phyloP scores from a whole-genome alignment of 1,139 yeast genomes.

The Taphrina flavorubra region DNA sequence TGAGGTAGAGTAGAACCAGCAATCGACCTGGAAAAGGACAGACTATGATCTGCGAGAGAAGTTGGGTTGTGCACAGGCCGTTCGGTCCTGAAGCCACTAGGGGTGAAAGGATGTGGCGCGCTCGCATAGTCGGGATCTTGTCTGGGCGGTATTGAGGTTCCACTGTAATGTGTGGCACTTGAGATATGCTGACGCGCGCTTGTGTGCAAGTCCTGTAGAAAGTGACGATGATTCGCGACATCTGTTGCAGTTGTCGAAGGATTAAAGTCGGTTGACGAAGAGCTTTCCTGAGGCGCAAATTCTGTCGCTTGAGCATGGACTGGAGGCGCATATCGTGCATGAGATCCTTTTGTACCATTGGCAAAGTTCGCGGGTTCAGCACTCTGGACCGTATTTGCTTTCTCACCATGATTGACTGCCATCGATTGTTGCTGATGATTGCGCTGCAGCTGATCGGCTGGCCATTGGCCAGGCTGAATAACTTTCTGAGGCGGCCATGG shows the following conservation, averaged over 20 bases:
- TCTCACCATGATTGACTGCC: neutral
- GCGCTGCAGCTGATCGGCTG: neutral
- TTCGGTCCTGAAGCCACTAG: neutral
- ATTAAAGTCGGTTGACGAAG: neutral
- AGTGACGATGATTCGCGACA: neutral
- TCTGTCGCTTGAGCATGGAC: neutral
- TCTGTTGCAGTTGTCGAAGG: neutral
- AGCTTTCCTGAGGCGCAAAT: neutral
- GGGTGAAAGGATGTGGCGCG: neutral
- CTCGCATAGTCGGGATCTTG: neutral
- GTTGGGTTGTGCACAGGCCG: conserved; percentile 7
- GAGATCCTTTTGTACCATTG: neutral
- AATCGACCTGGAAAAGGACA: neutral
- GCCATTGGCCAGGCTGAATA: neutral
- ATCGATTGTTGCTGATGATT: neutral
- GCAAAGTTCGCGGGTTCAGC: neutral
- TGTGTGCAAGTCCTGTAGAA: neutral
- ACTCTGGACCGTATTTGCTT: neutral
- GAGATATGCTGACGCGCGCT: neutral
- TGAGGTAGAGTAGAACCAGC: neutral
- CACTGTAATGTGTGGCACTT: no score
- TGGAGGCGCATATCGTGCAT: neutral
- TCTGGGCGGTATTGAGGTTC: neutral
- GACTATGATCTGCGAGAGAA: conserved; percentile 2
- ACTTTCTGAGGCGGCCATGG: conserved; percentile 6